phyloP scores from a whole-genome alignment of 2,329 filamentous ascomycete genomes.

The Penicillium nordicum region DNA sequence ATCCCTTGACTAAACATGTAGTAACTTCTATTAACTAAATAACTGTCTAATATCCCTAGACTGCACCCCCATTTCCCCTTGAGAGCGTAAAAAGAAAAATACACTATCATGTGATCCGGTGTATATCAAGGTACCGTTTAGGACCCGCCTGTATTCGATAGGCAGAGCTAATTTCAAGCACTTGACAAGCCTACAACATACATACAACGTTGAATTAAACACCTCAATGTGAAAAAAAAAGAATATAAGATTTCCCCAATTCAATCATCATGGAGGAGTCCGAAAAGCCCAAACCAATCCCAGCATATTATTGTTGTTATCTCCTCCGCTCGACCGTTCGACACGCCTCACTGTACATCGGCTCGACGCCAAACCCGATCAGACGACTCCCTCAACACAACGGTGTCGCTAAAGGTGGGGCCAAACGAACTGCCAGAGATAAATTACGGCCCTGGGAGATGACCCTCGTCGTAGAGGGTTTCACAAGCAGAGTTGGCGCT shows the following conservation, averaged over 20 bases:
- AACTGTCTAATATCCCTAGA: not conserved
- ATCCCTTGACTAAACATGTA: not conserved
- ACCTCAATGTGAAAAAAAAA: not conserved
- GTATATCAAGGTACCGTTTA: conserved; percentile 4
- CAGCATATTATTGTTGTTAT: conserved; percentile 90
- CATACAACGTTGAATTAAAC: not conserved
- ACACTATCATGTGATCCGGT: conserved; percentile 8
- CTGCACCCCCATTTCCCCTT: not conserved
- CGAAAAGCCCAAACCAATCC: conserved; percentile 60
- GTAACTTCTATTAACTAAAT: too few relatives aligned
- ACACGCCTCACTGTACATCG: conserved; percentile 72
- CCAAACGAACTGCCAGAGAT: conserved; percentile 66
- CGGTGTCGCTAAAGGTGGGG: conserved; percentile 76
- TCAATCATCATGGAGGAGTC: conserved; percentile 18
- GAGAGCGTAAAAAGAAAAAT: not conserved
- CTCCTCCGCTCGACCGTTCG: conserved; percentile 78
- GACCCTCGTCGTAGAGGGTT: conserved; percentile 80
- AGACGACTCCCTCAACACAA: conserved; percentile 89
- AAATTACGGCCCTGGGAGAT: conserved; percentile 85
- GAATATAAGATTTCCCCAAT: not conserved
- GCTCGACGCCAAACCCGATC: conserved; percentile 84
- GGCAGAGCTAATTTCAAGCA: conserved; percentile 9
- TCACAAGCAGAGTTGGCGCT: conserved; percentile 80
- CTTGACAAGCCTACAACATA: not conserved
- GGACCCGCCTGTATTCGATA: conserved; percentile 7